Evolutionary conservation across 495 filamentous ascomycete species (phyloP), one percentile per base, ranked within the genome.

Genomic region (Aspergillus incahuasiensis): DNA sequence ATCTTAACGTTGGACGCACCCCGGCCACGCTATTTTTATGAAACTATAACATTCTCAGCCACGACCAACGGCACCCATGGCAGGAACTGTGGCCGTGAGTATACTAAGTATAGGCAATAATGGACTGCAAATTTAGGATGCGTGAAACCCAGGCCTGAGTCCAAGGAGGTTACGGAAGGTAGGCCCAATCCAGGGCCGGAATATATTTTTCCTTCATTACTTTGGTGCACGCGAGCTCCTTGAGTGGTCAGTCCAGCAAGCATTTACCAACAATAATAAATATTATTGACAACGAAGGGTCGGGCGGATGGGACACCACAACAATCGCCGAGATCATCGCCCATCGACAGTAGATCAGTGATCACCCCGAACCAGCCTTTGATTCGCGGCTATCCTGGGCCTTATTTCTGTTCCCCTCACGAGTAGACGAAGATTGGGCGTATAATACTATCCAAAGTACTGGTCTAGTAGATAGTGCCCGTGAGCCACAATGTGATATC

Each of bases 291-390:
- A 22, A 22, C 42, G 12, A 22, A 21, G 20, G 5, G 8, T 18
- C n/a, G 15, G 15, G 38, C n/a, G 15, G 15, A n/a, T 40, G 5
- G 4, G 12, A 40, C 18, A 40, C 38, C 38, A 25, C 11, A 30
- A 48, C 28, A 32, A 38, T 38, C 16, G 19, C 22, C 19, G 11
- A n/a, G 32, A 34, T n/a, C n/a, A 50, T 50, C 48, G 48, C 21
- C 34, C 48, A 50, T 50, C 13, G 48, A 50, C 48, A 16, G 48
- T 28, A 50, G 48, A 50, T 50, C 48, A 50, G 25, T 28, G 25
- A 28, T 28, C 25, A 28, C 25, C 25, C 25, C 25, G 25, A 28
- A 28, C 25, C 25, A 28, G 8, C 25, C 25, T 8, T 28, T 28
- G 3, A 8, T 28, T 28, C 25, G 25, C 25, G 8, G 25, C 3